phyloP scores from a whole-genome alignment of 2,329 filamentous ascomycete genomes.

The Venturia oleaginea region DNA sequence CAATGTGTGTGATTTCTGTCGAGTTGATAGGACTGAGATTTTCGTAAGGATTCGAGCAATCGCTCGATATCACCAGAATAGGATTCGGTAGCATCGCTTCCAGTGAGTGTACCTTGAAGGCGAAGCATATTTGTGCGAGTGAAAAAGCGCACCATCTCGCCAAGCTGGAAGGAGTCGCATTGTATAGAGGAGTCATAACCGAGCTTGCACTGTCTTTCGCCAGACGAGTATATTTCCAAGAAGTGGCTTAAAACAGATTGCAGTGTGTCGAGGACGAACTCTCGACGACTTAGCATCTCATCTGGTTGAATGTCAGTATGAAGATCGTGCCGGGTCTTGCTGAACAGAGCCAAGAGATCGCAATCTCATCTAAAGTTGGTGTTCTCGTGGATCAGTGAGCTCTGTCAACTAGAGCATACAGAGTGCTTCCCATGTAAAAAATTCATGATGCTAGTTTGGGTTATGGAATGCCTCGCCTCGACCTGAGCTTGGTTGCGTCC shows the following conservation, averaged over 20 bases:
- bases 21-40: slow-evolving; percentile 64
- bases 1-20: slow-evolving; percentile 67
- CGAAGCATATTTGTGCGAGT: slow-evolving; percentile 51
- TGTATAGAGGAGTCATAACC: slow-evolving; percentile 64
- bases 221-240: slow-evolving; percentile 56
- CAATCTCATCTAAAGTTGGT: neutral
- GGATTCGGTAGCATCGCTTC: slow-evolving; percentile 31
- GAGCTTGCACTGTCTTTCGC: slow-evolving; percentile 59
- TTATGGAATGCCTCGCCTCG: neutral
- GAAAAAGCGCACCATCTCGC: slow-evolving; percentile 68
- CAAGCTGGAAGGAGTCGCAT: slow-evolving; percentile 71
- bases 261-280: slow-evolving; percentile 58
- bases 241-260: slow-evolving; percentile 63
- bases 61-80: slow-evolving; percentile 54
- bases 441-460: neutral
- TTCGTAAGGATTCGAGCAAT: slow-evolving; percentile 51
- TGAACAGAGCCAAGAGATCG: neutral
- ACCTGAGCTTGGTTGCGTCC: neutral
- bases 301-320: slow-evolving; percentile 31
- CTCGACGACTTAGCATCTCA: slow-evolving; percentile 57
- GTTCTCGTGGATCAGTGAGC: too few species aligned
- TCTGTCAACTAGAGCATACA: neutral
- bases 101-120: slow-evolving; percentile 38
- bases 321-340: neutral
- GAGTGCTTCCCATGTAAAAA: neutral